Evolutionary conservation across 352 stramenopile species (phyloP).

Genomic region (Lagenidium giganteum): DNA sequence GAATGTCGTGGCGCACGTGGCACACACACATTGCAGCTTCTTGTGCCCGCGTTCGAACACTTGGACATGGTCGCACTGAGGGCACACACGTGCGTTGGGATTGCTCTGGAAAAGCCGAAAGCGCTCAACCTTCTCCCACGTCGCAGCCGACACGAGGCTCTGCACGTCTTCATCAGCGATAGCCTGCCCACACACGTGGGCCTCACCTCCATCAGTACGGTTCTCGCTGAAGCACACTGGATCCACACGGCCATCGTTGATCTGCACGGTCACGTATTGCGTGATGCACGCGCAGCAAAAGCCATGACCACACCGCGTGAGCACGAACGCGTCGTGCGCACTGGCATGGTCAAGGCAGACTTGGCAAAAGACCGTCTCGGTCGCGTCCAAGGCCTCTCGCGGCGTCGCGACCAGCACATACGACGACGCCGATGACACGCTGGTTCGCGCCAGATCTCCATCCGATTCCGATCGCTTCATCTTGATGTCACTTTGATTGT

Average conservation of each 20-base stretch:
- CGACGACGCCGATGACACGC: no score
- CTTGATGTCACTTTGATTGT: no score
- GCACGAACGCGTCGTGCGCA: slow-evolving; percentile 21
- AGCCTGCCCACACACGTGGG: slow-evolving; percentile 14
- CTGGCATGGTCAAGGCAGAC: slow-evolving; percentile 62
- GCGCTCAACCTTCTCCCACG: slow-evolving; percentile 57
- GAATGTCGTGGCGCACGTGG: slow-evolving; percentile 1
- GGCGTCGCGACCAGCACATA: slow-evolving; percentile 4
- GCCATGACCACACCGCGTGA: slow-evolving; percentile 41
- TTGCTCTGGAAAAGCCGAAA: slow-evolving; percentile 86
- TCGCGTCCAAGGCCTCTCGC: neutral
- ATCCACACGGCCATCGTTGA: slow-evolving; percentile 60
- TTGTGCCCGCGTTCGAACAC: slow-evolving; percentile 24
- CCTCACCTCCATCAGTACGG: neutral
- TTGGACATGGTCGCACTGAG: slow-evolving; percentile 5
- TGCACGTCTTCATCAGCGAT: neutral
- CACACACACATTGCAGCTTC: slow-evolving; percentile 26
- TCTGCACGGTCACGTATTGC: slow-evolving; percentile 56
- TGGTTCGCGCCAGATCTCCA: no score
- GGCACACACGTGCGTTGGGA: slow-evolving; percentile 23
- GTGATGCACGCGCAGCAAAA: slow-evolving; percentile 52
- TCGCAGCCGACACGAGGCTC: slow-evolving; percentile 2
- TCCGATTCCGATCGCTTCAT: no score
- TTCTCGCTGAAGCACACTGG: slow-evolving; percentile 55
- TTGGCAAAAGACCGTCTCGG: slow-evolving; percentile 57